These are phyloP conservation scores for Pseudozyma pruni DNA, from an alignment of 1,284 basidiomycete genomes.

Conservation along the genomic window DNA sequence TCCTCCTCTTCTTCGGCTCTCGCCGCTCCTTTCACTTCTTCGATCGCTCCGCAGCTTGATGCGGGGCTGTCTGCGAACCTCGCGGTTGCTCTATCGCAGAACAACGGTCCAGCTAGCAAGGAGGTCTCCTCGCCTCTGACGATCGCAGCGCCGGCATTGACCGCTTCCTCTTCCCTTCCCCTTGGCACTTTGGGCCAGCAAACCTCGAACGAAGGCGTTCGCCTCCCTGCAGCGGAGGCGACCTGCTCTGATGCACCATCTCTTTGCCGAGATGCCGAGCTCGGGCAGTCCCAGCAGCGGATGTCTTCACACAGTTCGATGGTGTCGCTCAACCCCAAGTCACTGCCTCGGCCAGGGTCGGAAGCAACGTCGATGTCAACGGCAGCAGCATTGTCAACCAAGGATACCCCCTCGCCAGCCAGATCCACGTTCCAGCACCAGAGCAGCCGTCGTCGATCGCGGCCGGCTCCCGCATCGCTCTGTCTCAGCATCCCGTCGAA, in stretches of 20 bases:
- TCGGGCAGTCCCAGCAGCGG: conserved; percentile 63
- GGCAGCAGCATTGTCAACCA: conserved; percentile 59
- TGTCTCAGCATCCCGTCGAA: conserved; percentile 36
- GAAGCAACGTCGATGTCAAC: conserved; percentile 46
- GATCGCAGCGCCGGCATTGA: conserved; percentile 58
- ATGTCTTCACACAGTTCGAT: conserved; percentile 46
- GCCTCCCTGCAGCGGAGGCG: conserved; percentile 67
- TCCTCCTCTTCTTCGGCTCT: conserved; percentile 20
- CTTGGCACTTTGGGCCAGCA: conserved; percentile 25
- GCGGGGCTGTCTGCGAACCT: conserved; percentile 29
- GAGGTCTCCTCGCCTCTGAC: conserved; percentile 31
- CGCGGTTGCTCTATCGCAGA: conserved; percentile 32
- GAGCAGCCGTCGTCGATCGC: conserved; percentile 41
- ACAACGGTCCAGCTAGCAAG: conserved; percentile 26
- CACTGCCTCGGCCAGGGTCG: conserved; percentile 17
- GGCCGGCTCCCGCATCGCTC: conserved; percentile 26
- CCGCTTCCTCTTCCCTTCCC: conserved; percentile 39
- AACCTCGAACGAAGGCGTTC: conserved; percentile 54
- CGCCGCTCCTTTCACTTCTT: conserved; percentile 26
- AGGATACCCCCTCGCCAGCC: conserved; percentile 30
- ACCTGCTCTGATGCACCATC: conserved; percentile 51
- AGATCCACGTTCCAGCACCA: conserved; percentile 25
- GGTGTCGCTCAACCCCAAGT: conserved; percentile 21
- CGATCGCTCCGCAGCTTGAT: conserved; percentile 28
- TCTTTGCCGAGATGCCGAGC: conserved; percentile 34